A percentile compares a stretch with the other conserved stretches of the same genome.
Evolutionary conservation across 371 early-diverging fungal species (phyloP).

Genomic region (Funneliformis caledonium): DNA sequence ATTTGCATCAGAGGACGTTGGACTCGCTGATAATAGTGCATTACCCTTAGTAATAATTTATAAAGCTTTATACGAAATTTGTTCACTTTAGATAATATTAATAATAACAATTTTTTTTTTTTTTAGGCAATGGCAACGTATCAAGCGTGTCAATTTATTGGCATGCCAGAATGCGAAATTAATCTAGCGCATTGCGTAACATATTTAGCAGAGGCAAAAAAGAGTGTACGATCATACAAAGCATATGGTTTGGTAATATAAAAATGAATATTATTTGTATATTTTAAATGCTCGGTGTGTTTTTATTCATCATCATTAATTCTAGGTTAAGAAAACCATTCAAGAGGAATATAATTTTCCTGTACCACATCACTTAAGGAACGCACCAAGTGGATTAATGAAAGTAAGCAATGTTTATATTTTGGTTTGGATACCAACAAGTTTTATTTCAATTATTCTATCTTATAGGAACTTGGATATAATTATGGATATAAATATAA

Average conservation of each 20-base stretch:
- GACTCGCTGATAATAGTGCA: slow-evolving; percentile 80
- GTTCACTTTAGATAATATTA: slow-evolving; percentile 7
- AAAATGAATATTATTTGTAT: neutral
- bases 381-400: slow-evolving; percentile 82
- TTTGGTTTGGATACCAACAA: neutral
- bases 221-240: slow-evolving; percentile 79
- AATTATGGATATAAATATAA: slow-evolving; percentile 83
- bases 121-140: slow-evolving; percentile 73
- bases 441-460: neutral
- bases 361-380: slow-evolving; percentile 85
- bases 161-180: slow-evolving; percentile 91
- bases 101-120: neutral
- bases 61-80: no score
- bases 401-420: slow-evolving; percentile 45
- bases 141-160: slow-evolving; percentile 83
- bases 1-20: slow-evolving; percentile 89
- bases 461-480: slow-evolving; percentile 70
- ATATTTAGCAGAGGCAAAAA: slow-evolving; percentile 80
- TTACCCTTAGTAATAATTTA: slow-evolving; percentile 59
- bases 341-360: slow-evolving; percentile 67
- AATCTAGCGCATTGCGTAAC: slow-evolving; percentile 80
- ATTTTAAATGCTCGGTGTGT: neutral
- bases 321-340: slow-evolving; percentile 63
- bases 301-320: neutral
- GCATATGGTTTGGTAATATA: slow-evolving; percentile 63